Base-by-base conservation (phyloP, 2,329 filamentous ascomycete species). In the Arthroderma sp. region DNA sequence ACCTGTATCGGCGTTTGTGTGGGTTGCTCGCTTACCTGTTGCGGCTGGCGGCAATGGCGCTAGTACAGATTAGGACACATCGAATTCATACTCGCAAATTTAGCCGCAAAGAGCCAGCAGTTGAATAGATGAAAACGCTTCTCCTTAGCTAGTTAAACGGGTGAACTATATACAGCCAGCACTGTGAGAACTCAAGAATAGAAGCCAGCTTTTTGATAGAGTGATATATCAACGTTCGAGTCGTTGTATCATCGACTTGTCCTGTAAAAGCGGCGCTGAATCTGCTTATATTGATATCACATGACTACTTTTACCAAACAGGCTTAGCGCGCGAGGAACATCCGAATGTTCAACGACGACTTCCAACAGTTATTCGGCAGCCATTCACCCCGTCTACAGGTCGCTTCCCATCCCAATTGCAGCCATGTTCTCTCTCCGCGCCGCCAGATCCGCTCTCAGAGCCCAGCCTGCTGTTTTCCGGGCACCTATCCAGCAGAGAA, bases 361-460 rank as follows among this genome's bases (percentile, higher is more conserved):
- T 40, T 42, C 43, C 43, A 48, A 42, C 44, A 44, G 37, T 30
- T 29, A 29, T 40, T 28, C 36, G 31, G 29, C 41, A 41, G 32
- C 44, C 42, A 44, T 36, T 28, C 41, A 36, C 22, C 31, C 29
- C 38, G n/a, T 37, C 31, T 31, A 36, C 43, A 36, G 36, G 37
- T 53, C 37, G 28, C 55, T 54, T 50, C 45, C 56, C 38, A 27
- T 42, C 29, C 40, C 47, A 47, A 58, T 61, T 62, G 56, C 40
- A 38, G 64, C 56, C 54, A 96, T 96, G 89, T 94, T 87, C 80
- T 84, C 86, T 69, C 73, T 95, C 72, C 86, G 88, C 71, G 75
- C 94, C 70, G 85, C 87, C 74, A 83, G 89, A 70, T 78, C 80
- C 69, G 89, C 86, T 73, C 76, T 94, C 67, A 78, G 86, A 71